These are phyloP conservation scores for Pilasporangium apinafurcum DNA, from an alignment of 352 stramenopile species.

Conservation along the genomic window DNA sequence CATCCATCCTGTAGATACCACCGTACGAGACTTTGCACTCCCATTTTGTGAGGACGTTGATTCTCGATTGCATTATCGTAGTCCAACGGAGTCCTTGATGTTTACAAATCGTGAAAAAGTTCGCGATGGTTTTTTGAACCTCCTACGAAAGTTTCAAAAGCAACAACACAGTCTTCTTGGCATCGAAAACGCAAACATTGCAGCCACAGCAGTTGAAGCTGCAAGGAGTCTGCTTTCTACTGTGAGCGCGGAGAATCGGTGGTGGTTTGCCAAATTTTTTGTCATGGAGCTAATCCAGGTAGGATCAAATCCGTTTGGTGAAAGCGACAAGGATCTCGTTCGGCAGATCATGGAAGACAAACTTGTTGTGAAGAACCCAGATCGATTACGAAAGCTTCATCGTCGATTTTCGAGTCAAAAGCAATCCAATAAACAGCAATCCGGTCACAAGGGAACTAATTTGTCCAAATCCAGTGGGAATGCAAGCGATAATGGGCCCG, in stretches of 20 bases:
- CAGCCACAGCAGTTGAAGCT: conserved; percentile 14
- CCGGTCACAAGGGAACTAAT: neutral
- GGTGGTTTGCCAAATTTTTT: conserved; percentile 78
- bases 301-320: conserved; percentile 56
- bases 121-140: conserved; percentile 46
- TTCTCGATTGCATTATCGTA: conserved; percentile 60
- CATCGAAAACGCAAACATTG: conserved; percentile 23
- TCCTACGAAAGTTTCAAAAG: conserved; percentile 54
- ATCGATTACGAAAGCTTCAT: conserved; percentile 63
- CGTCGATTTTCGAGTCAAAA: conserved; percentile 62
- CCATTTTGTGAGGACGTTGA: conserved; percentile 67
- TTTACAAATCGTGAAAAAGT: conserved; percentile 70
- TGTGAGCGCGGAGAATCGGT: conserved; percentile 45
- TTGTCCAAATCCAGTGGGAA: no score
- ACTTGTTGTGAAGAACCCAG: conserved; percentile 53
- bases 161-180: conserved; percentile 45
- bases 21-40: conserved; percentile 43
- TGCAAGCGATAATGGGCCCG: no score
- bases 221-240: conserved; percentile 26
- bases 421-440: neutral
- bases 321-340: conserved; percentile 70
- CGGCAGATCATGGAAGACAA: conserved; percentile 67
- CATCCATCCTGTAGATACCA: conserved; percentile 13
- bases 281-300: conserved; percentile 63
- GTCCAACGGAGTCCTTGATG: conserved; percentile 32